A percentile compares a stretch with the other conserved stretches of the same genome.
Evolutionary conservation across 2,329 filamentous ascomycete genomes (phyloP).

Genomic region (Xylariaceae sp.): DNA sequence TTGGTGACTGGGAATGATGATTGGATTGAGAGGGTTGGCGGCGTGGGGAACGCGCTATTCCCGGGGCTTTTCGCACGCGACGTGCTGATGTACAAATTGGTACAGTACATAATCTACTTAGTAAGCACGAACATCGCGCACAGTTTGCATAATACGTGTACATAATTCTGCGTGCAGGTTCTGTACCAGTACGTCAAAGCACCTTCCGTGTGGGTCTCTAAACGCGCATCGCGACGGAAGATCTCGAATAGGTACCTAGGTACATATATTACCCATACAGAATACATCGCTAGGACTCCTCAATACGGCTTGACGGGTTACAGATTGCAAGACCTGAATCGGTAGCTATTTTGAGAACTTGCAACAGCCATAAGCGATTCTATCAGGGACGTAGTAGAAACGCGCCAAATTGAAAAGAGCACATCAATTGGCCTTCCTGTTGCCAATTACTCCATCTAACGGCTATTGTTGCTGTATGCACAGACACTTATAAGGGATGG

Average conservation of each 20-base stretch:
- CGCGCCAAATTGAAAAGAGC: background rate
- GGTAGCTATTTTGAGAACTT: no score
- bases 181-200: background rate
- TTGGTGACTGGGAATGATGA: background rate
- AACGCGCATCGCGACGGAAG: background rate
- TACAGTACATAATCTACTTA: background rate
- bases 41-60: background rate
- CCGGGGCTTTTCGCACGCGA: background rate
- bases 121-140: background rate
- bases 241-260: no score
- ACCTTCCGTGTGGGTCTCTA: background rate
- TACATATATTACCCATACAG: no score
- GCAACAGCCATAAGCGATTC: background rate
- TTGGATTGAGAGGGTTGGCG: no score
- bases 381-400: background rate
- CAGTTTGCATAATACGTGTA: no score
- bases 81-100: background rate
- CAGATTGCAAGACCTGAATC: no score
- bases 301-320: no score
- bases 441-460: background rate
- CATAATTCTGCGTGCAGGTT: background rate
- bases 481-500: conserved; percentile 35
- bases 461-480: background rate
- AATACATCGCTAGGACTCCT: no score
- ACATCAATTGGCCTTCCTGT: background rate